Evolutionary conservation across 148 eudicot species (phyloP).

Genomic region (Persicaria tinctoria): DNA sequence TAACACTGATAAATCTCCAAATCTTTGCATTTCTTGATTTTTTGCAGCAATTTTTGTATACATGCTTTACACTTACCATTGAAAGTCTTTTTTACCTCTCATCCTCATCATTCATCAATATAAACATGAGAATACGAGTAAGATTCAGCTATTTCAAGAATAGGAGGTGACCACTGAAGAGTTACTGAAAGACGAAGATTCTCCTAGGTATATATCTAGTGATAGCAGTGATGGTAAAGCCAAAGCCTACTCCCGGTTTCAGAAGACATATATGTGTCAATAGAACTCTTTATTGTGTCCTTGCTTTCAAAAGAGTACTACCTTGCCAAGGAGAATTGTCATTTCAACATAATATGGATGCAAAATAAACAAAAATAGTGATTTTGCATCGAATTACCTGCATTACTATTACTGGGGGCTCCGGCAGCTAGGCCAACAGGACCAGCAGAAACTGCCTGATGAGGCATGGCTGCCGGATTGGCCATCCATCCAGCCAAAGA

Average conservation of each 20-base stretch:
- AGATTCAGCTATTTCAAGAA: not conserved
- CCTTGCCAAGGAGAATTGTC: not conserved
- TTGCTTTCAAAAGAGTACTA: not conserved
- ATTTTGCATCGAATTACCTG: constrained; percentile 4
- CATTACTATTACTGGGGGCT: constrained; percentile 15
- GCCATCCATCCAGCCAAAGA: constrained; percentile 55
- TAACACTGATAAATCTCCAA: not conserved
- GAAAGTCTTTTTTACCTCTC: not conserved
- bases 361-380: not conserved
- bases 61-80: not conserved
- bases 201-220: not conserved
- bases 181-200: not conserved
- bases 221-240: not conserved
- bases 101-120: not conserved
- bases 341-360: not conserved
- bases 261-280: not conserved
- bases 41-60: not conserved
- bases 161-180: not conserved
- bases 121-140: not conserved
- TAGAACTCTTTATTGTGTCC: not conserved
- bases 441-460: constrained; percentile 12
- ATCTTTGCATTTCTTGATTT: not conserved
- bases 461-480: constrained; percentile 42
- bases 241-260: not conserved
- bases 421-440: constrained; percentile 13